Conservation (phyloP, 1,139 yeast genomes). For the Candida sp. region DNA sequence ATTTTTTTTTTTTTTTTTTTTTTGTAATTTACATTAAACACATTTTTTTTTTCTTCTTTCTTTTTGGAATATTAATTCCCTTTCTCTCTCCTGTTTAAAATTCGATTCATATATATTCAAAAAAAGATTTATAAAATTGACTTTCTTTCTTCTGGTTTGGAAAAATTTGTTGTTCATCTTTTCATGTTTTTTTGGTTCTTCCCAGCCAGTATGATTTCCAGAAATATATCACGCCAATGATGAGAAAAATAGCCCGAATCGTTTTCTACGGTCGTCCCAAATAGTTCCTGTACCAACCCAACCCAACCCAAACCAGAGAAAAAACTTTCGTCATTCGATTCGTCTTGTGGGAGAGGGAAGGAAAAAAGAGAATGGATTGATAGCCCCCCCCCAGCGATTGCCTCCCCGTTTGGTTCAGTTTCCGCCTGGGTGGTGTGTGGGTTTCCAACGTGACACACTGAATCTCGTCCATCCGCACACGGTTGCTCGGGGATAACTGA, state of each 20-base stretch:
- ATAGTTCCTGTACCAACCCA: not conserved
- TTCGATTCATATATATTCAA: not conserved
- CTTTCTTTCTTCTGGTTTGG: not conserved
- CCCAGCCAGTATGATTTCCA: not conserved
- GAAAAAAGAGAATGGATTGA: not conserved
- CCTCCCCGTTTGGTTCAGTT: too few species aligned
- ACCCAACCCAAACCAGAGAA: not conserved
- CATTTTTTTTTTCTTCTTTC: conserved; percentile 3
- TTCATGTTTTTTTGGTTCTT: not conserved
- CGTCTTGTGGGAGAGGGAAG: not conserved
- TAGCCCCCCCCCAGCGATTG: too few species aligned
- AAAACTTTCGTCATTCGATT: not conserved
- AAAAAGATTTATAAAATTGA: not conserved
- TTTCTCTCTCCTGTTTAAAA: not conserved
- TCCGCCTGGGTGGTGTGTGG: too few species aligned
- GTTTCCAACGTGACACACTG: too few species aligned
- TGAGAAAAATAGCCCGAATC: not conserved
- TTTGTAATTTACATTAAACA: conserved; percentile 2
- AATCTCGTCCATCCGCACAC: not conserved
- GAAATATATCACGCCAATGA: not conserved
- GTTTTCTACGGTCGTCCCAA: not conserved
- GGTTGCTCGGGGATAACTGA: not conserved
- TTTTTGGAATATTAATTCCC: conserved; percentile 2
- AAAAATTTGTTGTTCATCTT: not conserved
- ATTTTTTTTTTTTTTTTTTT: not conserved